Evolutionary conservation across 805 yeast genomes (phyloP).

Genomic region (Wickerhamiella brachini): DNA sequence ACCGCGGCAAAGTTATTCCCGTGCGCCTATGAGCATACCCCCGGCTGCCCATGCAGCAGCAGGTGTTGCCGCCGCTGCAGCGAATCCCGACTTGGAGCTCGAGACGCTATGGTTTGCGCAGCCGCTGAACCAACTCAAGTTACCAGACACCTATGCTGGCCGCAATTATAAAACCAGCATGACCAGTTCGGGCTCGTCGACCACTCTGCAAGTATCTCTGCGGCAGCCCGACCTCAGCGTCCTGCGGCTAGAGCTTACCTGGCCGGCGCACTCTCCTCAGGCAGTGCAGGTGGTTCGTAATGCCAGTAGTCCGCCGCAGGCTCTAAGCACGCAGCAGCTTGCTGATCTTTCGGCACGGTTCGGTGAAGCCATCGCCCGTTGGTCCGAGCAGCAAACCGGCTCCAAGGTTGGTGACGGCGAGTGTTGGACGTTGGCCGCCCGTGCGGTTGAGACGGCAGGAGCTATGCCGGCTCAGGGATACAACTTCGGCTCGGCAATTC

Average conservation of each 20-base stretch:
- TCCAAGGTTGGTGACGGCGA: slow-evolving; percentile 26
- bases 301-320: slow-evolving; percentile 31
- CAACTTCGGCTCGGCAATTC: slow-evolving; percentile 21
- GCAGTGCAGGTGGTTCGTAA: slow-evolving; percentile 24
- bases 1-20: not conserved
- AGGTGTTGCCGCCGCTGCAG: not conserved
- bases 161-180: slow-evolving; percentile 14
- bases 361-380: slow-evolving; percentile 24
- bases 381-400: slow-evolving; percentile 24
- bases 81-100: slow-evolving; percentile 16
- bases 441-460: slow-evolving; percentile 21
- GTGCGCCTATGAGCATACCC: slow-evolving; percentile 5
- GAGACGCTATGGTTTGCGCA: slow-evolving; percentile 16
- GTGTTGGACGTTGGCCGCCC: slow-evolving; percentile 29
- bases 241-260: slow-evolving; percentile 19
- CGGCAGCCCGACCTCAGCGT: slow-evolving; percentile 24
- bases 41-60: not conserved
- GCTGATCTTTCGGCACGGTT: slow-evolving; percentile 16
- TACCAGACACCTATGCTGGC: slow-evolving; percentile 14
- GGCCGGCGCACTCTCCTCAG: slow-evolving; percentile 26
- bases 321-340: slow-evolving; percentile 19
- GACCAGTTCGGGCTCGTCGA: slow-evolving; percentile 10
- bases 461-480: slow-evolving; percentile 19
- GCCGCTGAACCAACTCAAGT: slow-evolving; percentile 6
- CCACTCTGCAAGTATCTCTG: slow-evolving; percentile 16